A percentile compares a stretch with the other conserved stretches of the same genome.
Evolutionary conservation across 805 yeast species (phyloP).

Genomic region (Candida peoriensis): DNA sequence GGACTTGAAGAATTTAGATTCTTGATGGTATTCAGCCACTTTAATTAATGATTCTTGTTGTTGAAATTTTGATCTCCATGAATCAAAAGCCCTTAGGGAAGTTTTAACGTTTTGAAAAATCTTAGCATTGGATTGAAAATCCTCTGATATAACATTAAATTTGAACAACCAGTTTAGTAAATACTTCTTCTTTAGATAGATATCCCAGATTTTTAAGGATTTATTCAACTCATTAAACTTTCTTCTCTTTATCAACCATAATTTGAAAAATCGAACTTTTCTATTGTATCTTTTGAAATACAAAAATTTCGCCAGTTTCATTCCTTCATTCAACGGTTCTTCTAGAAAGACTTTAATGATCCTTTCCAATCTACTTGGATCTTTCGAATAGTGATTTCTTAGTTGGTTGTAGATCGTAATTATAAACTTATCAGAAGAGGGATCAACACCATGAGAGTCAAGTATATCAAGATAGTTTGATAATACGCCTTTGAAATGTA

Average conservation of each 20-base stretch:
- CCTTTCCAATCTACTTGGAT: conserved; percentile 9
- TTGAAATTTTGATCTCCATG: conserved; percentile 16
- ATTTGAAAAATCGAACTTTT: conserved; percentile 6
- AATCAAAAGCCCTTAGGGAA: conserved; percentile 14
- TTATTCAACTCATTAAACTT: conserved; percentile 13
- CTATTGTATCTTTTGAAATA: conserved; percentile 11
- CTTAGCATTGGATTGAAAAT: conserved; percentile 17
- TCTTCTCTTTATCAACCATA: conserved; percentile 19
- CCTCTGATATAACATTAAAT: conserved; percentile 11
- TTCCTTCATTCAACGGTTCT: conserved; percentile 20
- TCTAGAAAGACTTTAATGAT: conserved; percentile 19
- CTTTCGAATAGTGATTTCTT: neutral
- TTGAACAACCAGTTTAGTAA: conserved; percentile 10
- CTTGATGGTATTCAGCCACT: conserved; percentile 10
- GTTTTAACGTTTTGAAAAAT: conserved; percentile 13
- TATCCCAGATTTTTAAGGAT: conserved; percentile 13
- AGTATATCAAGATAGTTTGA: conserved; percentile 13
- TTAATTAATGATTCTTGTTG: conserved; percentile 7
- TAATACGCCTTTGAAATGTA: conserved; percentile 17
- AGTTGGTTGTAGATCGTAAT: conserved; percentile 21
- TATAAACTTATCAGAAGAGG: conserved; percentile 16
- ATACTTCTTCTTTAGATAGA: conserved; percentile 15
- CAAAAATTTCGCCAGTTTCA: conserved; percentile 19
- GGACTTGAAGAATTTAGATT: conserved; percentile 11
- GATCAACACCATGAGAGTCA: conserved; percentile 12